A percentile compares a stretch with the other conserved stretches of the same genome.
phyloP scores from a whole-genome alignment of 257 asterid genomes.

The Marsdenia floribunda region DNA sequence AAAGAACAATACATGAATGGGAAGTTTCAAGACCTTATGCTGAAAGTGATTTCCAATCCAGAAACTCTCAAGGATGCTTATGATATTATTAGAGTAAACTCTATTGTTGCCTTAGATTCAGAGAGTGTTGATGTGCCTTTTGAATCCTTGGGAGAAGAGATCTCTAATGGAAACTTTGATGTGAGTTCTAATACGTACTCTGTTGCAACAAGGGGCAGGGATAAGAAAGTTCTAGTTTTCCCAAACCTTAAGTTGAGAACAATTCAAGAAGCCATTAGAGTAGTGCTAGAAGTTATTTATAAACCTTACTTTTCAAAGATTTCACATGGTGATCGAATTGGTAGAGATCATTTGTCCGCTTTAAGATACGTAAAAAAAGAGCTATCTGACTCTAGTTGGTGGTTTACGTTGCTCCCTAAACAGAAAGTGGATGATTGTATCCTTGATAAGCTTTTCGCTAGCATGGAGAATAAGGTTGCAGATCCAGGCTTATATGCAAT shows the following conservation, averaged over 20 bases:
- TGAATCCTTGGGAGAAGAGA: conserved; percentile 68
- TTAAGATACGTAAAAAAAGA: conserved; percentile 71
- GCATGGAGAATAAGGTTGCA: conserved; percentile 61
- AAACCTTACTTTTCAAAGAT: conserved; percentile 80
- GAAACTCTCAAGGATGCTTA: conserved; percentile 75
- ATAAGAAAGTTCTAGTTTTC: conserved; percentile 57
- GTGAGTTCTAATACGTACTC: conserved; percentile 55
- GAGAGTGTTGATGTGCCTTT: conserved; percentile 47
- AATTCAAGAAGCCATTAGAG: conserved; percentile 77
- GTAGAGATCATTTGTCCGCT: conserved; percentile 83
- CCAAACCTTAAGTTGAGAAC: conserved; percentile 67
- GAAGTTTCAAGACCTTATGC: conserved; percentile 57
- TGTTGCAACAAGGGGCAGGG: conserved; percentile 51
- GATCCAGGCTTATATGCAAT: conserved; percentile 49
- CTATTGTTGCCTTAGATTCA: conserved; percentile 52
- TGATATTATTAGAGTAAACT: conserved; percentile 51
- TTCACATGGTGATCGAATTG: conserved; percentile 80
- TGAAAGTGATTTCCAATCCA: conserved; percentile 68
- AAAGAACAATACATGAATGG: conserved; percentile 70
- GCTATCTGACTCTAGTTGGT: conserved; percentile 65
- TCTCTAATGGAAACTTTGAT: conserved; percentile 56
- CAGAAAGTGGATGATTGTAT: conserved; percentile 46
- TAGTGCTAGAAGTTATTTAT: conserved; percentile 75
- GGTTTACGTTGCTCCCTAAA: conserved; percentile 61
- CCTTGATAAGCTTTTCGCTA: conserved; percentile 44